Conservation (phyloP, 2,329 filamentous ascomycete genomes). For the Penicillium concentricum region DNA sequence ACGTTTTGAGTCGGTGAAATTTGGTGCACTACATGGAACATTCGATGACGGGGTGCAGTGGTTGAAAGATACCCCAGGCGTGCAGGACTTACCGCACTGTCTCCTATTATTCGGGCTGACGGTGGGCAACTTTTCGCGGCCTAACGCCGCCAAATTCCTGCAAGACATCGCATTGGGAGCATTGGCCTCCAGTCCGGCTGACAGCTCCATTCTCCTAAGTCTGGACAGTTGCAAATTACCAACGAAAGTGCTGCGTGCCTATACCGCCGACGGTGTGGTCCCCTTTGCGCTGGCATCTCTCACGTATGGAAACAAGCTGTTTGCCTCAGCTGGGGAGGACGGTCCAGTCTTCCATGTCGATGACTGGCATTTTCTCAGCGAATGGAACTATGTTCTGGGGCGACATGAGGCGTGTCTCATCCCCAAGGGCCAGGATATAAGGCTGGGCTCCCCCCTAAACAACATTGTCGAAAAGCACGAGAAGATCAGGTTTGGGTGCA, state of each 20-base stretch:
- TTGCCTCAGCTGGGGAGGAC: too few relatives aligned
- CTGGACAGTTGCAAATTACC: not conserved
- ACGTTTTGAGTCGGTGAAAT: not conserved
- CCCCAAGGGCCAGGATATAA: too few relatives aligned
- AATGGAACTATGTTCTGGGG: too few relatives aligned
- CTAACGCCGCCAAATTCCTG: not conserved
- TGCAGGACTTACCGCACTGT: not conserved
- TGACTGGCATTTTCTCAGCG: too few relatives aligned
- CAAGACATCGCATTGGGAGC: not conserved
- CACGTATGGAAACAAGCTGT: not conserved
- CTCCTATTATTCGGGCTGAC: not conserved
- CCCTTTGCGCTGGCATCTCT: not conserved
- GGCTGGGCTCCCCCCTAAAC: too few relatives aligned
- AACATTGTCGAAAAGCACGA: too few relatives aligned
- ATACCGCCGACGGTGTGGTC: not conserved
- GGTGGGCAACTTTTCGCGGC: not conserved
- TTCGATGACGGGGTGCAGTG: not conserved
- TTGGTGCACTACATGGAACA: not conserved
- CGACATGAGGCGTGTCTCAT: too few relatives aligned
- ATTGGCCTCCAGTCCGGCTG: not conserved
- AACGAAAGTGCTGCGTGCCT: not conserved
- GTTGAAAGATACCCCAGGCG: not conserved
- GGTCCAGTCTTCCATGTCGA: too few relatives aligned
- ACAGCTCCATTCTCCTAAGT: not conserved
- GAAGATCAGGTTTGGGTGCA: too few relatives aligned